Conservation (phyloP, 225 moss, liverwort and hornwort species). For the Physcomitrium patens region DNA sequence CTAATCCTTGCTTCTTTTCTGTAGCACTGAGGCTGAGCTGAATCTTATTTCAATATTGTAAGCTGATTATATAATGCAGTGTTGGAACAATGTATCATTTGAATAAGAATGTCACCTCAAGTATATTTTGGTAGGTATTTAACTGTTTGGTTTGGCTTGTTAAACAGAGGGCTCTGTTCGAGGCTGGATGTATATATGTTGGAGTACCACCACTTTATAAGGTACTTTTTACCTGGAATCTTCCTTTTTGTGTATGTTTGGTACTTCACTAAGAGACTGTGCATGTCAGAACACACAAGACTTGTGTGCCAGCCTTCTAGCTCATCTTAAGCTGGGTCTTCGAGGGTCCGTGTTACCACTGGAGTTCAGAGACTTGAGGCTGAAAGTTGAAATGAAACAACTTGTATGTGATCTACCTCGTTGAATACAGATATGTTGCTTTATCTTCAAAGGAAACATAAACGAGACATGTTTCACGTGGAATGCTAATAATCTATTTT, state of each 20-base stretch:
- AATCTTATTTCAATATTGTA: not conserved
- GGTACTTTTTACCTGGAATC: conserved; percentile 31
- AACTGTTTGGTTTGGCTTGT: not conserved
- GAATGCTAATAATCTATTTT: not conserved
- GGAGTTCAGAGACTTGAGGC: not conserved
- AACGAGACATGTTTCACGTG: not conserved
- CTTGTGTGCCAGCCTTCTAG: not conserved
- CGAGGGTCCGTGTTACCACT: not conserved
- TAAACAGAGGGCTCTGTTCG: conserved; percentile 61
- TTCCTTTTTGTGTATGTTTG: not conserved
- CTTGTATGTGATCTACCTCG: too few relatives aligned
- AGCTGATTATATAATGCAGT: not conserved
- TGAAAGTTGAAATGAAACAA: not conserved
- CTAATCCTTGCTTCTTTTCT: not conserved
- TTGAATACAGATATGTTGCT: not conserved
- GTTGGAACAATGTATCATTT: not conserved
- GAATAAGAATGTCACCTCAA: not conserved
- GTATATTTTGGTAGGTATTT: not conserved
- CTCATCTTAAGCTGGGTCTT: not conserved
- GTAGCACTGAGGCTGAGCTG: not conserved
- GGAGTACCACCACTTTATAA: conserved; percentile 78
- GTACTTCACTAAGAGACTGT: not conserved
- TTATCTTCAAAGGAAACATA: not conserved
- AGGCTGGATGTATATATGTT: conserved; percentile 66
- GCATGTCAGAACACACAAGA: not conserved